Base-by-base conservation (phyloP, 108 stramenopile species). In the Fragilaria crotonensis region DNA sequence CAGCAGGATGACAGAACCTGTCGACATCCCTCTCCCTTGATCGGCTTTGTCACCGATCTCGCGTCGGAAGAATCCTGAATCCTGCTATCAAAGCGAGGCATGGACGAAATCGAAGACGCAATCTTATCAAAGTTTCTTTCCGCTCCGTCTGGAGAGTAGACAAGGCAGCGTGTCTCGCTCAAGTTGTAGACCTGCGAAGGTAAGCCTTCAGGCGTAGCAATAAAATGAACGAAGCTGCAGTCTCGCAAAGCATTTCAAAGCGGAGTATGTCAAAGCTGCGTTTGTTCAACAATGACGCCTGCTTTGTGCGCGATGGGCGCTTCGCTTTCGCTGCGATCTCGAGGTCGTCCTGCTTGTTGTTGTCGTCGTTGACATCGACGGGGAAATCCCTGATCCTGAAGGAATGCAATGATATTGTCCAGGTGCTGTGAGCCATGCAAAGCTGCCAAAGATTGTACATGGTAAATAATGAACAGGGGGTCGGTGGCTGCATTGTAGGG, bases 381-480 rank as follows among this genome's bases (percentile, higher is more conserved):
- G 44, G 65, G 64, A 32, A 83, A 60, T 19, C 82, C 72, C 25
- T 71, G 53, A 3, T 62, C 67, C 25, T 73, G 79, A 3, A 84
- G 57, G 23, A 93, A 71, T n/a, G 54, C 45, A 22, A 83, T 77
- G 58, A 93, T 64, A 26, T 63, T 60, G 47, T 75, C 81, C 5
- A 85, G 47, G 21, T 87, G 59, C 25, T 79, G 65, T 9, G 80
- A 60, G 23, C 83, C 87, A 22, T 84, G 72, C 20, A 89, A 64
- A 26, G 79, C 72, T 25, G 82, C 69, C 30, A 70, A 72, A 30
- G 81, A 76, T 17, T 62, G 64, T 45, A 81, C 74, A 46, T 72
- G 67, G 59, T 89, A 79, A 25, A 85, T 73, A 44, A 89, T 83
- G 66, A 80, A 87, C 19, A 93, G 60, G 5, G 82, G 77, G 72